phyloP scores from a whole-genome alignment of 441 rosid species.

The Populus hybrid region DNA sequence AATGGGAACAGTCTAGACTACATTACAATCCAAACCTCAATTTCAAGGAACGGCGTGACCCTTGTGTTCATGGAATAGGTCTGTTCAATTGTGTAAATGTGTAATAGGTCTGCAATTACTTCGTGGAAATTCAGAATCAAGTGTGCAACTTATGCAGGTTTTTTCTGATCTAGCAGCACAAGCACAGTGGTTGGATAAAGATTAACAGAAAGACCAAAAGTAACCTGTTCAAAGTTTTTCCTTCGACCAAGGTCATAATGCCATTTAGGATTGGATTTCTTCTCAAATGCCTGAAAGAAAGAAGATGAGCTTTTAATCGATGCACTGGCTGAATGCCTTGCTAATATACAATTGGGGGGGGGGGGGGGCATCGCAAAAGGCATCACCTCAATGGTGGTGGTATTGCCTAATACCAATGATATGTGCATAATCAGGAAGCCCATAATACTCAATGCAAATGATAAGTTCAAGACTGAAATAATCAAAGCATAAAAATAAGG shows the following conservation, averaged over 20 bases:
- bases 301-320: background rate
- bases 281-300: conserved; percentile 70
- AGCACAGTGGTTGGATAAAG: background rate
- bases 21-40: background rate
- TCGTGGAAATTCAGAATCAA: conserved; percentile 7
- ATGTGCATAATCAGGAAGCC: conserved; percentile 89
- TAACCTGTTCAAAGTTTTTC: conserved; percentile 84
- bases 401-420: conserved; percentile 56
- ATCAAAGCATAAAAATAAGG: conserved; percentile 12
- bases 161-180: background rate
- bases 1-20: background rate
- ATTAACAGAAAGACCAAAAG: background rate
- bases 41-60: background rate
- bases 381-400: conserved; percentile 85
- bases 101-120: background rate
- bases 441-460: conserved; percentile 76
- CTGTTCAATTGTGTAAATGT: background rate
- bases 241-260: conserved; percentile 80
- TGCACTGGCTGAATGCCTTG: background rate
- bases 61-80: background rate
- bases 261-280: conserved; percentile 69
- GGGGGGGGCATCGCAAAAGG: conserved; percentile 2
- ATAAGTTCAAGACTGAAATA: conserved; percentile 71
- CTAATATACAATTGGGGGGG: background rate
- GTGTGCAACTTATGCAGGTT: background rate